Evolutionary conservation across 805 yeast species (phyloP), one percentile per base, ranked within the genome.

Genomic region (Naumovozyma castellii): DNA sequence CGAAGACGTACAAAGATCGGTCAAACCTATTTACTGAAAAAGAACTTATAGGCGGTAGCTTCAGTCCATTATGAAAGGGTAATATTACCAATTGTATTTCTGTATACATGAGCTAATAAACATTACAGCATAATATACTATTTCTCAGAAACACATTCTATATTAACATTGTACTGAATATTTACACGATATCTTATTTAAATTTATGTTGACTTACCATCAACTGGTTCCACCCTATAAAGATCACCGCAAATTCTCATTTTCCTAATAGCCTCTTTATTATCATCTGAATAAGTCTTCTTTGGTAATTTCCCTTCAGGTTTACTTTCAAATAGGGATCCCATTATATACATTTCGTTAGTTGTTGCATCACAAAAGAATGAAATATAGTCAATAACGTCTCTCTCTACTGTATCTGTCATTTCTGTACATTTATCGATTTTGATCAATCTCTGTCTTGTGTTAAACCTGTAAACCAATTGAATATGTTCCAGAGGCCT

Each of bases 251-350:
- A 48, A 13, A 33, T 39, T 43, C 46, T 59, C 64, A 60, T 60
- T 37, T 54, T 54, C 15, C 48, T 46, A 15, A 58, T 43, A 14
- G 61, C 51, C 6, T 44, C 39, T 37, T 54, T 50, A 28, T 50
- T 55, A 30, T 51, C 48, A 19, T 48, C 54, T 33, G 50, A 53
- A 39, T 46, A 45, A 29, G 43, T 43, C 34, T 41, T 45, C 36
- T 50, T 51, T 4, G 63, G 61, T 31, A 67, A 51, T 46, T 58
- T 61, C 41, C 68, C 73, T 16, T 49, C 53, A 12, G 72, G 69
- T 44, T 64, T 57, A 45, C 73, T 68, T 57, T 84, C 84, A 60
- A 85, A 80, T 34, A 78, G 68, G 32, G 83, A 69, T 33, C 85
- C 85, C 43, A 84, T 75, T 49, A 84, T 59, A 19, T 72, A 65